Base-by-base conservation (phyloP, 257 asterid genomes). In the Perilla frutescens region DNA sequence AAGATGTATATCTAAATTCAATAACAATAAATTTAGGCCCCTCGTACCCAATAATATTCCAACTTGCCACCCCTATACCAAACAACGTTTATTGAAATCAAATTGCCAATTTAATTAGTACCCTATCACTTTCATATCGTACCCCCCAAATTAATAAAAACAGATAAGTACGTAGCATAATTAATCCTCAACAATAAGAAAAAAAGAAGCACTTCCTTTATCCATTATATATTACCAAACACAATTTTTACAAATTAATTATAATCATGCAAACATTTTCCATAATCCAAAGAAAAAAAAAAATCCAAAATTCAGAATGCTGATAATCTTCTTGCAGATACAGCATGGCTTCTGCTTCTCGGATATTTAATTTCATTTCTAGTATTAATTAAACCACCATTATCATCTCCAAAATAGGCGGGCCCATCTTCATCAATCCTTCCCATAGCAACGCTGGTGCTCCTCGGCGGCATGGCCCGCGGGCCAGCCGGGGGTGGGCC, bases 381-480 rank as follows among this genome's bases (percentile, higher is more conserved):
- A 41, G 20, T 12, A 1, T 57, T 68, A 41, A 43, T n/a, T 56
- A 32, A n/a, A 26, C 10, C 63, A 49, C 0, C 14, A n/a, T 60
- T 37, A 3, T 76, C 82, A 8, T 83, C 91, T 6, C 82, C 84
- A 51, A 82, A 83, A 78, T 74, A 68, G 76, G 41, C 68, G 0
- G 97, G 90, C 2, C 71, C 73, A 1, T 92, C 97, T 65, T 92
- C 97, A 74, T 90, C 97, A 40, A 92, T 92, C 77, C 84, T 90
- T 12, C 91, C 94, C 92, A 92, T 88, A 0, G 87, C 93, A 0
- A 88, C 96, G 9, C 96, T 92, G 68, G 49, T 53, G 72, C 97
- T 92, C 20, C 96, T 79, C 5, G 90, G 90, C 73, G 88, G 86
- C 83, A 72, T 74, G 54, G 67, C 76, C 57, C 58, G 79, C 0